phyloP scores from a whole-genome alignment of 2,329 filamentous ascomycete species.

The Pyrenophora tritici-repentis region DNA sequence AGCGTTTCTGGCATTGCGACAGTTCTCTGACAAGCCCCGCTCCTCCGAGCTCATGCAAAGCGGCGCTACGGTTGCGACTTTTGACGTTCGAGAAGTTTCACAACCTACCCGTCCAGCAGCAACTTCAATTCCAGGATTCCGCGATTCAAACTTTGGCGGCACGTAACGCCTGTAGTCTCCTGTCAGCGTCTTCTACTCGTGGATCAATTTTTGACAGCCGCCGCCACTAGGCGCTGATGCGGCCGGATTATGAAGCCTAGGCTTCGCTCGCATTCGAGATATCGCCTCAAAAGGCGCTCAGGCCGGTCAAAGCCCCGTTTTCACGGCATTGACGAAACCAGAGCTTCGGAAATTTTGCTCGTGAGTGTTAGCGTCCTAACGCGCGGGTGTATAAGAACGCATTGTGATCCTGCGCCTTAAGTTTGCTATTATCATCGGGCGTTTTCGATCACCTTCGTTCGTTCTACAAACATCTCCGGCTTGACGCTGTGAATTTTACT shows the following conservation, averaged over 20 bases:
- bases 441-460: conserved; percentile 17
- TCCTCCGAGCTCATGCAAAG: conserved; percentile 25
- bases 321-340: conserved; percentile 17
- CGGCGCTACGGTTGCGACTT: conserved; percentile 15
- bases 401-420: conserved; percentile 16
- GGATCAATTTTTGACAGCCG: conserved; percentile 10
- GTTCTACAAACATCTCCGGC: conserved; percentile 21
- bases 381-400: conserved; percentile 14
- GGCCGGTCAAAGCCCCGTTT: conserved; percentile 1
- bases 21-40: conserved; percentile 22
- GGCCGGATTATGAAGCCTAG: conserved; percentile 15
- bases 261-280: conserved; percentile 18
- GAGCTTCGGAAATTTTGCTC: conserved; percentile 7
- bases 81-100: conserved; percentile 29
- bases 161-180: conserved; percentile 19
- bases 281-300: conserved; percentile 11
- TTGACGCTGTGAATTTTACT: conserved; percentile 36
- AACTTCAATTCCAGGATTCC: not conserved
- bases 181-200: conserved; percentile 17
- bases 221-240: conserved; percentile 6
- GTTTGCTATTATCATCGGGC: conserved; percentile 27
- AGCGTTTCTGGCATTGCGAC: conserved; percentile 10
- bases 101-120: conserved; percentile 12
- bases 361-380: not conserved
- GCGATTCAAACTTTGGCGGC: conserved; percentile 18